A percentile compares a stretch with the other conserved stretches of the same genome.
phyloP scores from a whole-genome alignment of 2,329 filamentous ascomycete genomes.

The Stylonectria norvegica region DNA sequence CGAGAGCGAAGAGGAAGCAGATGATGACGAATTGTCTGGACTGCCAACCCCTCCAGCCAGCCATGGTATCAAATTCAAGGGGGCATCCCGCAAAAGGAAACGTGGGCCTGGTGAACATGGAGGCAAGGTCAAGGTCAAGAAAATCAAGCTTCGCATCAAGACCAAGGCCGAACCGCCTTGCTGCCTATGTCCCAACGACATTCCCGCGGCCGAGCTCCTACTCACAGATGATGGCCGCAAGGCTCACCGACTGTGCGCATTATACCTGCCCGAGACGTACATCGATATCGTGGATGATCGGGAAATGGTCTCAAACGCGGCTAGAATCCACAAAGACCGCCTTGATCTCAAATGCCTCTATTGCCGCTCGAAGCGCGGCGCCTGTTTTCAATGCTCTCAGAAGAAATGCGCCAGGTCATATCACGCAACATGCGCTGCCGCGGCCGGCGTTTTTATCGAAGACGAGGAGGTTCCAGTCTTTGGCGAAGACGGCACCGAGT shows the following conservation, averaged over 20 bases:
- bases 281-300: constrained; percentile 68
- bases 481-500: constrained; percentile 86
- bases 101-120: constrained; percentile 34
- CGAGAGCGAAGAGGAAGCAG: constrained; percentile 65
- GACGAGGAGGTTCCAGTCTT: constrained; percentile 81
- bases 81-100: constrained; percentile 60
- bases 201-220: constrained; percentile 76
- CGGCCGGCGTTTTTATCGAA: constrained; percentile 89
- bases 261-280: constrained; percentile 89
- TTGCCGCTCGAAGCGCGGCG: constrained; percentile 91
- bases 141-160: constrained; percentile 74
- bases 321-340: constrained; percentile 80
- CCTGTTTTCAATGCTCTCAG: constrained; percentile 93
- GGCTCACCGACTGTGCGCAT: constrained; percentile 83
- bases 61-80: constrained; percentile 65
- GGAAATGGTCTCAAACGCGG: constrained; percentile 74
- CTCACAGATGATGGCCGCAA: constrained; percentile 83
- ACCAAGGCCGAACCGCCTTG: constrained; percentile 74
- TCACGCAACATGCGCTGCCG: constrained; percentile 89
- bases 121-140: constrained; percentile 62
- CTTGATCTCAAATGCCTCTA: constrained; percentile 91
- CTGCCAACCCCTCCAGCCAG: constrained; percentile 76
- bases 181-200: constrained; percentile 87
- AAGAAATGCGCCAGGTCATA: constrained; percentile 93
- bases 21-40: constrained; percentile 62